phyloP scores from a whole-genome alignment of 805 yeast species.

The Candida orba region DNA sequence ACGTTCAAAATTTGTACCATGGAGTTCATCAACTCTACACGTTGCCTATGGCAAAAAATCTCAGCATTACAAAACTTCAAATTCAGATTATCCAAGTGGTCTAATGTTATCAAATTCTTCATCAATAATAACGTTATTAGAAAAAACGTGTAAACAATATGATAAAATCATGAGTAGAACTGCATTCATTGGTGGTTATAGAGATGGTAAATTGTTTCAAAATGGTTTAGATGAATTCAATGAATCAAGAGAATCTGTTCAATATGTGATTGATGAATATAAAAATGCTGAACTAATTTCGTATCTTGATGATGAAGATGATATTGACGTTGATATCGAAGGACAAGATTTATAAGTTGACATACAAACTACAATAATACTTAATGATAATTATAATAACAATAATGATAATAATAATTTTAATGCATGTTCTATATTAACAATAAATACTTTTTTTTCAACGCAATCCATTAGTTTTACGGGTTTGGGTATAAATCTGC shows the following conservation, averaged over 20 bases:
- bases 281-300: slow-evolving; percentile 56
- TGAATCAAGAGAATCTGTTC: slow-evolving; percentile 67
- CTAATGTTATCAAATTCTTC: slow-evolving; percentile 81
- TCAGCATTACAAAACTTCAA: slow-evolving; percentile 35
- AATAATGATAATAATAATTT: no score
- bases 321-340: slow-evolving; percentile 24
- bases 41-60: slow-evolving; percentile 71
- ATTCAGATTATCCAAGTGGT: slow-evolving; percentile 57
- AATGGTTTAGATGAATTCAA: slow-evolving; percentile 60
- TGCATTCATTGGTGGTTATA: slow-evolving; percentile 80
- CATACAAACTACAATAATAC: no score
- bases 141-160: slow-evolving; percentile 64
- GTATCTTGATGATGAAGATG: slow-evolving; percentile 34
- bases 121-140: slow-evolving; percentile 58
- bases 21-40: slow-evolving; percentile 77
- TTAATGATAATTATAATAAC: no score
- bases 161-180: slow-evolving; percentile 71
- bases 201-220: slow-evolving; percentile 32
- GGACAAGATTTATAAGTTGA: background rate
- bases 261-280: slow-evolving; percentile 71
- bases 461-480: slow-evolving; percentile 3
- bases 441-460: background rate
- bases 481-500: slow-evolving; percentile 1
- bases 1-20: slow-evolving; percentile 71
- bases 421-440: no score